phyloP scores from a whole-genome alignment of 139 green algal genomes.

The Pseudopediastrum boryanum region DNA sequence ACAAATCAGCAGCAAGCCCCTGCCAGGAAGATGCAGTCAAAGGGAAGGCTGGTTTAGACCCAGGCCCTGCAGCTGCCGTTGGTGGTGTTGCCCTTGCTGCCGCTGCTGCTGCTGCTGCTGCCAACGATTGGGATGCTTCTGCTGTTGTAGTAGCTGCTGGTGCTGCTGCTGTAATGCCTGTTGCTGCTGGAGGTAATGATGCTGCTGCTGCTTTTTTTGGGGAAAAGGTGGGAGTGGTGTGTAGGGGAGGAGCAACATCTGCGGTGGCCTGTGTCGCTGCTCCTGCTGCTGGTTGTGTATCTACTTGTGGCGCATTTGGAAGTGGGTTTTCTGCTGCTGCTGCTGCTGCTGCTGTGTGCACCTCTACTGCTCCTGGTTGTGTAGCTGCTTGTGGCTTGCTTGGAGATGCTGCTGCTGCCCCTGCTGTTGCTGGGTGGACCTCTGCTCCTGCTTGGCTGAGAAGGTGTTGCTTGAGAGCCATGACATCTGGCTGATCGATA shows the following conservation, averaged over 20 bases:
- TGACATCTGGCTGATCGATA: constrained; percentile 40
- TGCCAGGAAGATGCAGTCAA: constrained; percentile 16
- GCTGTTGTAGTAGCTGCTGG: neutral
- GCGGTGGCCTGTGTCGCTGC: too few relatives aligned
- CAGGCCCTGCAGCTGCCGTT: neutral
- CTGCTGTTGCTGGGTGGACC: neutral
- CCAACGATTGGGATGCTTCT: neutral
- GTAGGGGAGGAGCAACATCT: neutral
- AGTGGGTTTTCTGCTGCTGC: neutral
- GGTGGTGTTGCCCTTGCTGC: neutral
- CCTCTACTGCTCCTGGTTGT: neutral
- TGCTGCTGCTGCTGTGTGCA: neutral
- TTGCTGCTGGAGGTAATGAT: too few relatives aligned
- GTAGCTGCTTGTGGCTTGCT: neutral
- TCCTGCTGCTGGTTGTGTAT: neutral
- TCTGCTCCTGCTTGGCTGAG: constrained; percentile 16
- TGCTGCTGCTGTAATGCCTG: constrained; percentile 13
- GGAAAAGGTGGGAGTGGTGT: neutral
- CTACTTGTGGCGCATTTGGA: too few relatives aligned
- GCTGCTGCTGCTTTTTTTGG: neutral
- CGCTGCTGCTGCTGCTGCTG: constrained; percentile 7
- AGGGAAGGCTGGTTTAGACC: neutral
- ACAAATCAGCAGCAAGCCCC: constrained; percentile 37
- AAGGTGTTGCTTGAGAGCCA: constrained; percentile 37
- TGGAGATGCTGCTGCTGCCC: neutral